A percentile compares a stretch with the other conserved stretches of the same genome.
Evolutionary conservation across 129 eudicot species (phyloP).

Genomic region (Flaveria ramosissima): DNA sequence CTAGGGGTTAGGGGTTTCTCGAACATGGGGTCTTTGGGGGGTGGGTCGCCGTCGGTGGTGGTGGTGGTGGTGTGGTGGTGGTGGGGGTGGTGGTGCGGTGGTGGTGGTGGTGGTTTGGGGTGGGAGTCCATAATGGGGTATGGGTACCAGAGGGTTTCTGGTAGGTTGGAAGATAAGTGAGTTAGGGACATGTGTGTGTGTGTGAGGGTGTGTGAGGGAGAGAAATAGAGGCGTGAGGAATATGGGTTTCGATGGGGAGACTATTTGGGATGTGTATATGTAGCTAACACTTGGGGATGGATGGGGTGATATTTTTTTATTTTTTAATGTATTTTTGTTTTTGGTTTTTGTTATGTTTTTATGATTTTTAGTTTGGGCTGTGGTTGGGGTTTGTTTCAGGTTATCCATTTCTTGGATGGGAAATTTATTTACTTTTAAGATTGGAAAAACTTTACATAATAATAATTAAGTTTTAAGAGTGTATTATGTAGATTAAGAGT

Average conservation of each 20-base stretch:
- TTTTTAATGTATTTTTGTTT: neutral
- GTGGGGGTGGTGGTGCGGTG: neutral
- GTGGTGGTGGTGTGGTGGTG: constrained; percentile 31
- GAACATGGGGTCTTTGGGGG: constrained; percentile 55
- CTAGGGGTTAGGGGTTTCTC: constrained; percentile 87
- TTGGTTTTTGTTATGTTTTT: neutral
- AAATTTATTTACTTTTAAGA: too few relatives aligned
- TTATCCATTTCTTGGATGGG: too few relatives aligned
- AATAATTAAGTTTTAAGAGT: too few relatives aligned
- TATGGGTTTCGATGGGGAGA: constrained; percentile 40
- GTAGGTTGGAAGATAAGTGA: constrained; percentile 58
- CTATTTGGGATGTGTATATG: constrained; percentile 47
- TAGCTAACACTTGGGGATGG: constrained; percentile 37
- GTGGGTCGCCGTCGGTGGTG: constrained; percentile 21
- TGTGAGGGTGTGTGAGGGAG: too few relatives aligned
- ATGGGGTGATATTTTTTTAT: constrained; percentile 21
- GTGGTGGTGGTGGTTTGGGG: neutral
- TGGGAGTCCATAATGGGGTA: constrained; percentile 37
- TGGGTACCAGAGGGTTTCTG: constrained; percentile 46
- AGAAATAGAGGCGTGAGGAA: constrained; percentile 46
- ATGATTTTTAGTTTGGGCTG: too few relatives aligned
- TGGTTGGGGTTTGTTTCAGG: too few relatives aligned
- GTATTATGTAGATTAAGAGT: too few relatives aligned
- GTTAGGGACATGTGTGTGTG: constrained; percentile 42
- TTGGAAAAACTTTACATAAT: too few relatives aligned